These are phyloP conservation scores for Curvularia verruculosa DNA, from an alignment of 2,329 filamentous ascomycete species.

Conservation along the genomic window DNA sequence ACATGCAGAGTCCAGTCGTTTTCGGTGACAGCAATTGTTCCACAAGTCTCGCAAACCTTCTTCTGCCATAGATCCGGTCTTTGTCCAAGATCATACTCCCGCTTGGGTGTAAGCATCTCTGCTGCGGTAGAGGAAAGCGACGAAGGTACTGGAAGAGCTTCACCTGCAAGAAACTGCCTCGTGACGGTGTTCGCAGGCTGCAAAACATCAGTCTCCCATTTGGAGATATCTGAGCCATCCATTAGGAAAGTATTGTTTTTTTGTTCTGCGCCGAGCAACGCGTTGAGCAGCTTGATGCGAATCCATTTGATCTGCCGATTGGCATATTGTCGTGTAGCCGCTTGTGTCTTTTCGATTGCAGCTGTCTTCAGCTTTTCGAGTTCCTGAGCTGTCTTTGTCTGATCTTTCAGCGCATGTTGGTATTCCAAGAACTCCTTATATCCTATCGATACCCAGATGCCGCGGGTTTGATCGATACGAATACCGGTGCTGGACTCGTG, in stretches of 20 bases:
- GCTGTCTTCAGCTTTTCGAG: conserved; percentile 62
- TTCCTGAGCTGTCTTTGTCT: conserved; percentile 44
- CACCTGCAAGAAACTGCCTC: conserved; percentile 63
- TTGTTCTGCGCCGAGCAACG: conserved; percentile 63
- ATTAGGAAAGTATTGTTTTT: conserved; percentile 73
- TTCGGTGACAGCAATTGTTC: conserved; percentile 60
- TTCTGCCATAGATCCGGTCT: conserved; percentile 56
- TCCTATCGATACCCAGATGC: conserved; percentile 96
- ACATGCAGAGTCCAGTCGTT: conserved; percentile 65
- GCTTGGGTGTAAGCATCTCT: conserved; percentile 64
- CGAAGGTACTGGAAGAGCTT: conserved; percentile 59
- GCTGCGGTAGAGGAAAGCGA: conserved; percentile 63
- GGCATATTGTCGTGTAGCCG: conserved; percentile 86
- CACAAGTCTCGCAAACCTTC: conserved; percentile 74
- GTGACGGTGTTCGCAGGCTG: conserved; percentile 68
- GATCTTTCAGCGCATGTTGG: conserved; percentile 50
- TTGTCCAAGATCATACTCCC: conserved; percentile 54
- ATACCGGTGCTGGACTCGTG: conserved; percentile 56
- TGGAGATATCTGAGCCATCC: conserved; percentile 73
- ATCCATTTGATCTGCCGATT: conserved; percentile 88
- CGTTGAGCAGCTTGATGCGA: conserved; percentile 76
- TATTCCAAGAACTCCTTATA: conserved; percentile 89
- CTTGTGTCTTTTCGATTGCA: conserved; percentile 77
- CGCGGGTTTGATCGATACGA: conserved; percentile 72
- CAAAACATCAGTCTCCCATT: conserved; percentile 69